phyloP scores from a whole-genome alignment of 2,329 filamentous ascomycete genomes.

The Calonectria hongkongensis region DNA sequence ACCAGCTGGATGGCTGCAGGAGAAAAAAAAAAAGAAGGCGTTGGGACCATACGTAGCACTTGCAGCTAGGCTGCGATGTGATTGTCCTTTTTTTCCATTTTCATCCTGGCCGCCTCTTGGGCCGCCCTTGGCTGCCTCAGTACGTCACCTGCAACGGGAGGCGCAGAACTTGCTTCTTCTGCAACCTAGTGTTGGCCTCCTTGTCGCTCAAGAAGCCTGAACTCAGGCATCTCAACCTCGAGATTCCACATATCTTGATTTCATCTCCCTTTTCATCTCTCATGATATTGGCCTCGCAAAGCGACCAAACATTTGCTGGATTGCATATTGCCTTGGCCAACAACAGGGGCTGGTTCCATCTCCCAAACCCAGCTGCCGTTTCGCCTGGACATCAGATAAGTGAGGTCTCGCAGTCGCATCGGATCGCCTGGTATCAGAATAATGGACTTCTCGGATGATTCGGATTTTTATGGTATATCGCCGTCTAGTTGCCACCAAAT shows the following conservation, averaged over 20 bases:
- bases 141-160: conserved; percentile 26
- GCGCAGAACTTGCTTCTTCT: conserved; percentile 37
- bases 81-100: neutral
- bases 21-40: neutral
- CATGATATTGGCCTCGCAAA: neutral
- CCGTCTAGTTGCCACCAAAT: neutral
- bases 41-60: neutral
- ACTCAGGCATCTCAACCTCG: neutral
- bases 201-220: neutral
- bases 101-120: neutral
- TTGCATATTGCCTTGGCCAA: neutral
- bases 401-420: neutral
- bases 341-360: neutral
- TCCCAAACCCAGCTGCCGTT: neutral
- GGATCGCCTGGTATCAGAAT: neutral
- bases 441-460: conserved; percentile 68
- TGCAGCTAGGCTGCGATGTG: neutral
- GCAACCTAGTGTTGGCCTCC: conserved; percentile 19
- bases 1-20: neutral
- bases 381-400: neutral
- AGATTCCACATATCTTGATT: neutral
- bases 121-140: conserved; percentile 1
- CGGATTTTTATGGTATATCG: conserved; percentile 73
- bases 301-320: neutral
- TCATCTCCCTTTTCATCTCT: neutral